These are phyloP conservation scores for Ustilaginoidea virens DNA, from an alignment of 2,329 filamentous ascomycete species.

Conservation along the genomic window DNA sequence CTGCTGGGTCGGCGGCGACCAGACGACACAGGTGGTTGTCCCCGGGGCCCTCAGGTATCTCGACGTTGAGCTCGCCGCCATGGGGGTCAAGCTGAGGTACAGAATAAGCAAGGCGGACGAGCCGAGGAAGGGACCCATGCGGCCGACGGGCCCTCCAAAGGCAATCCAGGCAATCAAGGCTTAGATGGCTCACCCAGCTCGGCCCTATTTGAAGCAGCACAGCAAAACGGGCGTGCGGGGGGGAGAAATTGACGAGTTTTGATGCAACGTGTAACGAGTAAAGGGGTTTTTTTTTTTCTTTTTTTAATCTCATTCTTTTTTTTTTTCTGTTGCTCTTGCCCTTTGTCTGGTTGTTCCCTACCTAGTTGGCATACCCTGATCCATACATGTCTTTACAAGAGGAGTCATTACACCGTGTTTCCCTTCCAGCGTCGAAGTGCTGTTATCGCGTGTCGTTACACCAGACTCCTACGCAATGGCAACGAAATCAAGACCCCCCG, in stretches of 20 bases:
- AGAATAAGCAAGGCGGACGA: constrained; percentile 48
- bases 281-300: neutral
- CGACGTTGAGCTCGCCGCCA: constrained; percentile 88
- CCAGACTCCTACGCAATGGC: too few relatives aligned
- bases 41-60: constrained; percentile 86
- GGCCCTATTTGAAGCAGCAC: too few relatives aligned
- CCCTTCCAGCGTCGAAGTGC: too few relatives aligned
- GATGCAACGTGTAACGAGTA: too few relatives aligned
- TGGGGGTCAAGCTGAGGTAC: constrained; percentile 94
- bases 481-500: too few relatives aligned
- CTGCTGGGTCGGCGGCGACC: constrained; percentile 74
- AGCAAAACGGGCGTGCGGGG: neutral
- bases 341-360: neutral
- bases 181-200: too few relatives aligned
- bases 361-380: constrained; percentile 1
- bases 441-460: too few relatives aligned
- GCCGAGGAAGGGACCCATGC: constrained; percentile 35
- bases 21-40: constrained; percentile 83
- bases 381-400: too few relatives aligned
- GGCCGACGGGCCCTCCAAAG: constrained; percentile 17
- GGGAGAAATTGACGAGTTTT: neutral
- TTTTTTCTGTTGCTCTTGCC: neutral
- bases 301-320: neutral
- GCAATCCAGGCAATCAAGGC: constrained; percentile 5
- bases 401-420: too few relatives aligned